Evolutionary conservation across 177 flowering plant genomes (phyloP), one percentile per base, ranked within the genome.

Genomic region (Vitis hybrid): DNA sequence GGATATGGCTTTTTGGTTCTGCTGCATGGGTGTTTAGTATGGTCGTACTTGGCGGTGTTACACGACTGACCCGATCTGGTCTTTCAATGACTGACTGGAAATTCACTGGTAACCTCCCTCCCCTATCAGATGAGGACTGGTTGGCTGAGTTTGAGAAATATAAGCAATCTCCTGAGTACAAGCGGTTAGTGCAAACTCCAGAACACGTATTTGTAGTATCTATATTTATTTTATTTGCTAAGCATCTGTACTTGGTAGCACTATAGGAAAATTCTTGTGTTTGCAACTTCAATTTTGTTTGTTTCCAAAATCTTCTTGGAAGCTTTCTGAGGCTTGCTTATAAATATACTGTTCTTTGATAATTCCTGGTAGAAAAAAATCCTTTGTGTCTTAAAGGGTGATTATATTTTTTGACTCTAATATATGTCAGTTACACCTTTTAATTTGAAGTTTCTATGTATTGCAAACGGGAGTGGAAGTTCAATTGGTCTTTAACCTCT

Each of bases 1-100:
- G 98, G 31, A 85, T 86, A 51, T 95, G 98, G 99, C 87, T 95
- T 55, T 90, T 95, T 76, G 89, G 90, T 15, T 95, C 97, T 68
- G 96, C 98, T 69, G 94, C 93, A 1, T 95, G 97, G 99, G 99
- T 95, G 49, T 91, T 95, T 70, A 93, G 92, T 78, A 91, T 93
- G 99, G 99, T 95, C 63, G 76, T 95, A 10, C 91, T 93, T 69
- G 99, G 99, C 75, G 98, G 99, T 64, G 77, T 89, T 29, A 95
- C 98, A 6, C 83, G 98, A 22, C 86, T 93, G 45, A 93, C 98
- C 1, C 82, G 97, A 39, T 95, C 98, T 56, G 98, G 99, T 72
- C 89, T 93, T 55, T 95, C 99, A 48, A 93, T 93, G 98, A 95
- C 98, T 64, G 98, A 95, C 67, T 95, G 98, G 99, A 93, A 95